A percentile compares a stretch with the other conserved stretches of the same genome.
These are phyloP conservation scores for Oidium heveae DNA, from an alignment of 2,329 filamentous ascomycete genomes.

Conservation along the genomic window DNA sequence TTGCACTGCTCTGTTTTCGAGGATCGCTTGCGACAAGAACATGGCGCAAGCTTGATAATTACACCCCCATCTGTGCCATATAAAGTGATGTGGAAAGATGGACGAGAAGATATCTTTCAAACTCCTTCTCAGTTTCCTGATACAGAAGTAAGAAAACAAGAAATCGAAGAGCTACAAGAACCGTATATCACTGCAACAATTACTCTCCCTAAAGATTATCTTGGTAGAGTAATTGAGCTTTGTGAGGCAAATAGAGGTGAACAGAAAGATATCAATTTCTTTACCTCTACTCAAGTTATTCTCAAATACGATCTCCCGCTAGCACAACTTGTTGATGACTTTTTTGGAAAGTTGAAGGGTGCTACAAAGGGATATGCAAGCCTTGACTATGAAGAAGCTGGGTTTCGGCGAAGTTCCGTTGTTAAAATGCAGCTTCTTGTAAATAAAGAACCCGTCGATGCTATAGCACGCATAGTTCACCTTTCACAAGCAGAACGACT, in stretches of 20 bases:
- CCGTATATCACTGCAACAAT: slow-evolving; percentile 64
- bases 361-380: slow-evolving; percentile 87
- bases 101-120: slow-evolving; percentile 52
- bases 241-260: slow-evolving; percentile 76
- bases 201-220: slow-evolving; percentile 78
- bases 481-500: slow-evolving; percentile 55
- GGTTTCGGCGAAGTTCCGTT: slow-evolving; percentile 56
- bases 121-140: slow-evolving; percentile 82
- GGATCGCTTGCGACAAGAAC: slow-evolving; percentile 78
- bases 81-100: slow-evolving; percentile 55
- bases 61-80: slow-evolving; percentile 89
- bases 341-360: slow-evolving; percentile 91
- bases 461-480: slow-evolving; percentile 77
- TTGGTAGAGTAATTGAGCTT: slow-evolving; percentile 83
- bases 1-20: slow-evolving; percentile 98
- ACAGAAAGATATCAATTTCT: slow-evolving; percentile 74
- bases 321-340: slow-evolving; percentile 77
- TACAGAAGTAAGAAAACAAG: slow-evolving; percentile 21
- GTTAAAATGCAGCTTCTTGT: slow-evolving; percentile 82
- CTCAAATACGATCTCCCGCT: slow-evolving; percentile 77
- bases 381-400: slow-evolving; percentile 88
- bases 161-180: slow-evolving; percentile 38
- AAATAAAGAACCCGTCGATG: slow-evolving; percentile 82
- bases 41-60: slow-evolving; percentile 86
- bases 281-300: slow-evolving; percentile 79